Base-by-base conservation (phyloP, 2,329 filamentous ascomycete genomes). In the Escovopsis sp. region DNA sequence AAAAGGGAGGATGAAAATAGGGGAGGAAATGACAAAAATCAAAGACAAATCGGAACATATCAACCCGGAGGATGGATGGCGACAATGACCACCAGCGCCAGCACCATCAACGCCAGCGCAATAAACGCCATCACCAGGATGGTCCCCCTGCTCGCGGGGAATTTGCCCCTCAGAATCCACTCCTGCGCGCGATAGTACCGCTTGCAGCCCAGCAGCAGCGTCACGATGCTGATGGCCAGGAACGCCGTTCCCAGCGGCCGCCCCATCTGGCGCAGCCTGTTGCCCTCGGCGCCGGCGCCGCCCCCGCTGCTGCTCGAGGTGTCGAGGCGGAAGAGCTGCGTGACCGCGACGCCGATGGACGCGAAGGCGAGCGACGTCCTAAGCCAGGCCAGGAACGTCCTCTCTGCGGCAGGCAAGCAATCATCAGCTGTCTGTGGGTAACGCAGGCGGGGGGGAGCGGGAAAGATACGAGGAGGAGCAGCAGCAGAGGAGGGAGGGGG, bases 331-430 rank as follows among this genome's bases (percentile, higher is more conserved):
- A 91, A 89, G 38, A 91, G 74, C 58, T 91, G 84, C 1, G 84
- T 89, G 34, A 91, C 74, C 35, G 83, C 84, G 45, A 91, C 83
- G 43, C 84, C 84, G 50, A 91, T 89, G 30, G 75, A 82, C 10
- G 84, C 82, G 54, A 91, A 91, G 20, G 81, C 78, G 31, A 91
- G 71, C 2, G 81, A 87, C 3, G 84, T 91, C 40, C 84, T 75
- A 35, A 91, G 71, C 84, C 84, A 91, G 42, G 84, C 84, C 29
- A 91, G 74, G 59, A 89, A 91, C 0, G 84, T 91, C 15, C 84
- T 74, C 61, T 91, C 84, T 87, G 50, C 13, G 8, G 27, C 27
- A 9, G 8, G 8, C 8, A 30, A 11, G 8, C 27, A 30, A 11
- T 2, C 2, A 11, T 30, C 27, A 11, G 27, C 27, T 9, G 27